Evolutionary conservation across 768 basidiomycete genomes (phyloP), one percentile per base, ranked within the genome.

Genomic region (Tubosaeta sp.): DNA sequence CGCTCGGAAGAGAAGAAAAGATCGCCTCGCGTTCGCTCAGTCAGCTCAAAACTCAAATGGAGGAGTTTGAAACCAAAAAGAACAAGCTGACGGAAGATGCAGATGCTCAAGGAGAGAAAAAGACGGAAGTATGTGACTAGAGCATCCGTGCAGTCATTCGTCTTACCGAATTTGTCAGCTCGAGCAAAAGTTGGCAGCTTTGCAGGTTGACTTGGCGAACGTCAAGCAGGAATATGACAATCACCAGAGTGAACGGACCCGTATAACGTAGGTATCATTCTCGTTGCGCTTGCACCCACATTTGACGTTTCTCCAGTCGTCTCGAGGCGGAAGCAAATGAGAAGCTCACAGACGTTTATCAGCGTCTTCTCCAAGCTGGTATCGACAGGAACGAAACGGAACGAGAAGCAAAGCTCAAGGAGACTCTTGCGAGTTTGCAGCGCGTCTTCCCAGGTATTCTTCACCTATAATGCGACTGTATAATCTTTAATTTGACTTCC

Each of bases 251-350:
- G 95, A 97, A 72, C 78, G 86, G 46, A 80, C 79, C 1, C 81
- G 85, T 53, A 86, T 95, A 59, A 76, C 76, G 94, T 95, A 62
- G 35, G 61, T 43, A 29, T 11, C 31, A 6, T 34, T 22, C 5
- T 8, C 39, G 34, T 37, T 14, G 44, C 10, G 26, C 46, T n/a
- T 6, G 19, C 5, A 5, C 6, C 31, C 43, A 12, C 42, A 12
- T 41, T 41, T 25, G 17, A 25, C 13, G 41, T 12, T 38, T 22
- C 41, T 45, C 33, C 58, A 98, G 94, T 43, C 89, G 91, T 73
- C 80, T 93, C 12, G 94, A 97, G 68, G 81, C 83, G 0, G 95
- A 99, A 61, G 81, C 87, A 25, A 95, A 95, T 65, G 95, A 95
- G 71, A 94, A 95, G 65, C 80, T 99, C 6, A 78, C 84, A 47